Percentiles rank a stretch among this genome's conserved stretches.
These are phyloP conservation scores for Hirsutella thompsonii DNA, from an alignment of 2,329 filamentous ascomycete species.

Conservation along the genomic window DNA sequence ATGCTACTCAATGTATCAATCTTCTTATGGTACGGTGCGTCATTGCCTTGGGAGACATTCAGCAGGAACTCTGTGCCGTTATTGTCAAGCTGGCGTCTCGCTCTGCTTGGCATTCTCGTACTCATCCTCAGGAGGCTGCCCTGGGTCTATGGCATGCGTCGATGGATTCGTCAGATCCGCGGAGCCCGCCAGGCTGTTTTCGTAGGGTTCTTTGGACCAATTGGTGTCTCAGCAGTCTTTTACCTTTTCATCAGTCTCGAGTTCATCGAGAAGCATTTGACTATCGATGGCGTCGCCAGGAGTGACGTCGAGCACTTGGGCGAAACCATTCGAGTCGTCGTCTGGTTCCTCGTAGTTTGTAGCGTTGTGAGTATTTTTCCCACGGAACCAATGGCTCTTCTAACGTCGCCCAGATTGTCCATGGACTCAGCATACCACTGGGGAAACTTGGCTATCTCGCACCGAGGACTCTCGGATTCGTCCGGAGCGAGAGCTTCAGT, in stretches of 20 bases:
- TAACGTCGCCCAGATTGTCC: slow-evolving; percentile 38
- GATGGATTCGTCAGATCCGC: slow-evolving; percentile 67
- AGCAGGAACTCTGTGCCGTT: slow-evolving; percentile 40
- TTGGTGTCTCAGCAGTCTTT: slow-evolving; percentile 82
- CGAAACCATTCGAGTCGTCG: slow-evolving; percentile 57
- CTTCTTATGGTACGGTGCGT: slow-evolving; percentile 84
- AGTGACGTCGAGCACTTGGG: slow-evolving; percentile 52
- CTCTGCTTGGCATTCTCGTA: slow-evolving; percentile 62
- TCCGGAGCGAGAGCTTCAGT: slow-evolving; percentile 11
- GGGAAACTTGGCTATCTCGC: slow-evolving; percentile 52
- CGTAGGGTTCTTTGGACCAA: slow-evolving; percentile 86
- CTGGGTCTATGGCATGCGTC: slow-evolving; percentile 61
- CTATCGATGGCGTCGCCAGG: slow-evolving; percentile 42
- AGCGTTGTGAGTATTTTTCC: slow-evolving; percentile 52
- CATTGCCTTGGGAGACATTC: slow-evolving; percentile 71
- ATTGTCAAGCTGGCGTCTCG: slow-evolving; percentile 60
- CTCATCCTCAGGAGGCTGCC: slow-evolving; percentile 68
- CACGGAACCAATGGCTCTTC: neutral
- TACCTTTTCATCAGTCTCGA: slow-evolving; percentile 75
- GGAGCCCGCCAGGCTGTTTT: slow-evolving; percentile 64
- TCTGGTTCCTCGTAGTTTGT: slow-evolving; percentile 79
- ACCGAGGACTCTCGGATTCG: slow-evolving; percentile 41
- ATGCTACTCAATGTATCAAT: slow-evolving; percentile 84
- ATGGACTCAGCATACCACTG: slow-evolving; percentile 66
- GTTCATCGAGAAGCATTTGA: slow-evolving; percentile 46